Percentiles rank a stretch among this genome's conserved stretches.
Conservation (phyloP, 2,329 filamentous ascomycete species). For the Cytospora mali region DNA sequence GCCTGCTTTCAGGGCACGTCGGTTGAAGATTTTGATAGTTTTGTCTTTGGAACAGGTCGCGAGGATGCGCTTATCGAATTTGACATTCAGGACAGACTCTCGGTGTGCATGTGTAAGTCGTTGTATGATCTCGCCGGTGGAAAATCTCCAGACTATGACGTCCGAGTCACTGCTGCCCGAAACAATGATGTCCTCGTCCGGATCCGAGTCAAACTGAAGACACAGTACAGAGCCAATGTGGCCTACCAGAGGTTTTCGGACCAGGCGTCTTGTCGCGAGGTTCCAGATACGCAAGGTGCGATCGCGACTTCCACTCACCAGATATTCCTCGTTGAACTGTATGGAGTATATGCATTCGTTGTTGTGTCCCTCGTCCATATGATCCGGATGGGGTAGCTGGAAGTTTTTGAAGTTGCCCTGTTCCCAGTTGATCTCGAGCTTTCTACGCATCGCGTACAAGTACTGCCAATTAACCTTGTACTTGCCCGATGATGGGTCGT, state of each 20-base stretch:
- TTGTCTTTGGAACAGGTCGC: slow-evolving; percentile 98
- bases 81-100: slow-evolving; percentile 91
- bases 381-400: slow-evolving; percentile 81
- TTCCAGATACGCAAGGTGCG: slow-evolving; percentile 89
- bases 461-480: slow-evolving; percentile 88
- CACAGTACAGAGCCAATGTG: slow-evolving; percentile 90
- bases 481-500: slow-evolving; percentile 49
- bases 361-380: slow-evolving; percentile 78
- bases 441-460: slow-evolving; percentile 83
- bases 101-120: slow-evolving; percentile 75
- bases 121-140: slow-evolving; percentile 81
- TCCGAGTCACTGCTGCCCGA: slow-evolving; percentile 92
- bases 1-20: slow-evolving; percentile 64
- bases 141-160: slow-evolving; percentile 91
- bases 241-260: slow-evolving; percentile 71
- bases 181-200: slow-evolving; percentile 88
- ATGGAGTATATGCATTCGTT: slow-evolving; percentile 92
- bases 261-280: slow-evolving; percentile 76
- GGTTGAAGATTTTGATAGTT: slow-evolving; percentile 94
- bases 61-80: slow-evolving; percentile 87
- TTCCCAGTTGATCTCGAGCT: slow-evolving; percentile 90
- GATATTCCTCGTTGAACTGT: slow-evolving; percentile 80
- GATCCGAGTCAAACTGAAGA: slow-evolving; percentile 88
- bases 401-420: slow-evolving; percentile 82
- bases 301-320: slow-evolving; percentile 93